phyloP scores from a whole-genome alignment of 495 filamentous ascomycete species.

The Neurospora sublineolata region DNA sequence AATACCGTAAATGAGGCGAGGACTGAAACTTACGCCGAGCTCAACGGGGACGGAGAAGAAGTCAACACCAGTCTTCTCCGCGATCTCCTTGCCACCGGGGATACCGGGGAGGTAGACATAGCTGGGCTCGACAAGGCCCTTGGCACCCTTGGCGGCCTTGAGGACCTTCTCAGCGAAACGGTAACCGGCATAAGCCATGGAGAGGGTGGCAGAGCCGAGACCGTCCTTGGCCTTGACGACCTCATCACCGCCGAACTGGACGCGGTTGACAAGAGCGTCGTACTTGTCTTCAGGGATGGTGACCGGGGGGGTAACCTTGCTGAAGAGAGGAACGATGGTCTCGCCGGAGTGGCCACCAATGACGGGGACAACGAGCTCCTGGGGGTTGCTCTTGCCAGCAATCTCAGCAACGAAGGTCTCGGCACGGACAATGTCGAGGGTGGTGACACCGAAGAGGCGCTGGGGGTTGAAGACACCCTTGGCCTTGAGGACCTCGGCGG shows the following conservation, averaged over 20 bases:
- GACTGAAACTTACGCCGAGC: slow-evolving; percentile 63
- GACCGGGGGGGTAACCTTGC: slow-evolving; percentile 68
- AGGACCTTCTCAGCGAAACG: slow-evolving; percentile 88
- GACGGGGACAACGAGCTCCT: slow-evolving; percentile 75
- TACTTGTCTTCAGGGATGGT: slow-evolving; percentile 78
- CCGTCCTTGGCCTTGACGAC: slow-evolving; percentile 98
- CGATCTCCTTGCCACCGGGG: slow-evolving; percentile 71
- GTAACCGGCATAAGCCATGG: slow-evolving; percentile 96
- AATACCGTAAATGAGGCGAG: not conserved
- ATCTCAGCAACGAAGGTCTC: slow-evolving; percentile 91
- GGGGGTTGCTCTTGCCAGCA: slow-evolving; percentile 68
- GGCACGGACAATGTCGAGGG: slow-evolving; percentile 92
- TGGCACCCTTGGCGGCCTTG: slow-evolving; percentile 76
- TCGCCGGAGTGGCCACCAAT: slow-evolving; percentile 95
- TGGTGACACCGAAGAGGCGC: slow-evolving; percentile 95
- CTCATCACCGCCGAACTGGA: slow-evolving; percentile 97
- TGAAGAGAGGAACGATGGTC: slow-evolving; percentile 96
- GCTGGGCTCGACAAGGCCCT: slow-evolving; percentile 85
- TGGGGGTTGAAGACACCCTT: slow-evolving; percentile 86
- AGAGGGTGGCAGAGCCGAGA: slow-evolving; percentile 86
- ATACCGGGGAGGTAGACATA: slow-evolving; percentile 91
- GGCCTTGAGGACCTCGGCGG: slow-evolving; percentile 87
- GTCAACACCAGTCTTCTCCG: slow-evolving; percentile 69
- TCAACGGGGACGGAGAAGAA: slow-evolving; percentile 95
- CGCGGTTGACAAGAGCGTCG: slow-evolving; percentile 76